Evolutionary conservation across 2,329 filamentous ascomycete genomes (phyloP), one percentile per base, ranked within the genome.

Genomic region (Colletotrichum chrysophilum): DNA sequence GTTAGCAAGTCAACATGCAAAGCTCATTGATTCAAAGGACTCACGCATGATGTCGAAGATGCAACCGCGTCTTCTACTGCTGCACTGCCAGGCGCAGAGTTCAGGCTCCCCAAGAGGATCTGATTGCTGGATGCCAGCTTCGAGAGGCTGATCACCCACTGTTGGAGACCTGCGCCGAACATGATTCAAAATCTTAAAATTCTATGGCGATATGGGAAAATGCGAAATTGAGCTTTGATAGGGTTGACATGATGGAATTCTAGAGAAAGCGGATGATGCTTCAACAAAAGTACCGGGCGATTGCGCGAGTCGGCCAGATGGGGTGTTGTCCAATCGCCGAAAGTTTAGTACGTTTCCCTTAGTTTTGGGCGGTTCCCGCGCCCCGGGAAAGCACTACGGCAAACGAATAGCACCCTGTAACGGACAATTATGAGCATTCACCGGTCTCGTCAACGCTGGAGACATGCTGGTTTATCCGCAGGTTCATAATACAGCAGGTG

Each of bases 211-310:
- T 10, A 16, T 24, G n/a, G n/a, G 0, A 18, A 10, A 24, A 5
- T 38, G 9, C 12, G 3, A 2, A 30, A 38, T 16, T 32, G n/a
- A 26, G 32, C 3, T 14, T 13, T 1, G 12, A 16, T 24, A 0
- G 12, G n/a, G 2, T 36, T 8, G 60, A 2, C 2, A 6, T 24
- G 0, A 10, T 26, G 0, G 4, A 1, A 1, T 21, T 38, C 6
- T 36, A 26, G 7, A 16, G 61, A 38, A 26, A 26, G 61, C 13
- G 32, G 32, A 64, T 64, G 0, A 18, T 21, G 5, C 32, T 4
- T 16, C 61, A 26, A 64, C 61, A 64, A 64, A 64, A 38, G 61
- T 64, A 38, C 4, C 12, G n/a, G 32, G 21, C 12, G n/a, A 38
- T 4, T 64, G 32, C 61, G 4, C 7, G 18, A 64, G 61, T 64